Conservation (phyloP, 164 flowering plant species). For the Vitis cinerea region DNA sequence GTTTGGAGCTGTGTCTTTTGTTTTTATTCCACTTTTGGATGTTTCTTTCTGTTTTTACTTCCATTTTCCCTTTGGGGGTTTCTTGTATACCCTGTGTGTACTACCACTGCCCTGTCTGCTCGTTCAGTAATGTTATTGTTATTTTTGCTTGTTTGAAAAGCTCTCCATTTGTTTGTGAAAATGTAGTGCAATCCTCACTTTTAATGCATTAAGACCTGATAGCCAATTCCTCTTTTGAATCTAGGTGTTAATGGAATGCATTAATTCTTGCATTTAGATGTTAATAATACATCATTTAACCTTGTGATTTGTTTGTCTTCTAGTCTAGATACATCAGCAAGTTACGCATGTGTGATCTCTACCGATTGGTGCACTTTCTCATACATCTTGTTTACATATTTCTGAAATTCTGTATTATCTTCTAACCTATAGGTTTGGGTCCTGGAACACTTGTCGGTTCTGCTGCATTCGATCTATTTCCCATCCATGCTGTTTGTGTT, state of each 20-base stretch:
- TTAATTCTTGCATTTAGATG: neutral
- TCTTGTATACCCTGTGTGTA: no score
- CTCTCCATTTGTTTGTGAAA: no score
- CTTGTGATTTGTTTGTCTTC: neutral
- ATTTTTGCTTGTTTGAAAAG: no score
- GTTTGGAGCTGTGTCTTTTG: no score
- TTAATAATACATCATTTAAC: neutral
- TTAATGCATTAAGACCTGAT: no score
- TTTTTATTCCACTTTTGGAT: no score
- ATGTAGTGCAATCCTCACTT: no score
- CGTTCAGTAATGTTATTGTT: no score
- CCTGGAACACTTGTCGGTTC: constrained; percentile 98
- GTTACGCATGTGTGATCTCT: neutral
- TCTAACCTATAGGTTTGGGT: constrained; percentile 68
- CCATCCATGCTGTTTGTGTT: constrained; percentile 96
- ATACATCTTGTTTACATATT: neutral
- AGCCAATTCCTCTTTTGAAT: no score
- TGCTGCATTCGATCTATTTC: constrained; percentile 96
- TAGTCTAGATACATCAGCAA: neutral
- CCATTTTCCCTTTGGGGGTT: no score
- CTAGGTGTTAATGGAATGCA: neutral
- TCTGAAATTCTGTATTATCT: neutral
- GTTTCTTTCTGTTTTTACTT: no score
- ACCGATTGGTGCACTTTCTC: neutral
- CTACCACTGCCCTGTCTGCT: no score